phyloP scores from a whole-genome alignment of 305 asterid species.

The Plantago lanceolata region DNA sequence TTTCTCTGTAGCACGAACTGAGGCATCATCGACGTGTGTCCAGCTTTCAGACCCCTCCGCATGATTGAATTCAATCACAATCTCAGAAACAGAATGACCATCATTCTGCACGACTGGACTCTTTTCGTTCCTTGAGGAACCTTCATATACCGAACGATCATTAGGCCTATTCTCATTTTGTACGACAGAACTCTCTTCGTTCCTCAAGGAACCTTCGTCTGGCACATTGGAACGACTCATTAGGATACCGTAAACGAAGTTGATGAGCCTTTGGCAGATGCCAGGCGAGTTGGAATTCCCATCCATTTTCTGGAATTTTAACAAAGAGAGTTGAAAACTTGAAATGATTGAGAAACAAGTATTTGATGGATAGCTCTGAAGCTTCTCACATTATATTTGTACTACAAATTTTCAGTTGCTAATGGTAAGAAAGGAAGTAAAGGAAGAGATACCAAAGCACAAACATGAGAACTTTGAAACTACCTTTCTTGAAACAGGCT shows the following conservation, averaged over 20 bases:
- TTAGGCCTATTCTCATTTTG: not conserved
- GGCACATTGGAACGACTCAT: slow-evolving; percentile 13
- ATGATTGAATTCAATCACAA: slow-evolving; percentile 39
- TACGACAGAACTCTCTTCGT: slow-evolving; percentile 16
- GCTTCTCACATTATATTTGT: no score
- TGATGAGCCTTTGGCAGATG: slow-evolving; percentile 32
- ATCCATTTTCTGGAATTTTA: slow-evolving; percentile 16
- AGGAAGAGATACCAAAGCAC: not conserved
- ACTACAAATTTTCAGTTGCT: no score
- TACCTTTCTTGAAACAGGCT: slow-evolving; percentile 34
- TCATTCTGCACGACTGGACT: slow-evolving; percentile 11
- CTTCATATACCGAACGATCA: slow-evolving; percentile 21
- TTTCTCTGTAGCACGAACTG: slow-evolving; percentile 6
- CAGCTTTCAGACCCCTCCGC: slow-evolving; percentile 14
- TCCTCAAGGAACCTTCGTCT: slow-evolving; percentile 16
- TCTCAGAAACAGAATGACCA: slow-evolving; percentile 23
- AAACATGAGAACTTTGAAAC: slow-evolving; percentile 12
- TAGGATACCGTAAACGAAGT: slow-evolving; percentile 24
- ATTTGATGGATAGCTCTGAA: no score
- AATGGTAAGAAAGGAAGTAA: no score
- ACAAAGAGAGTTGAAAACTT: no score
- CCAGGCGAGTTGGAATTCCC: slow-evolving; percentile 23
- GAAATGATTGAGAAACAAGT: no score
- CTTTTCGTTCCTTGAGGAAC: slow-evolving; percentile 24
- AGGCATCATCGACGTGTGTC: not conserved